These are phyloP conservation scores for Priceomyces melissophilus DNA, from an alignment of 805 yeast species.

Conservation along the genomic window DNA sequence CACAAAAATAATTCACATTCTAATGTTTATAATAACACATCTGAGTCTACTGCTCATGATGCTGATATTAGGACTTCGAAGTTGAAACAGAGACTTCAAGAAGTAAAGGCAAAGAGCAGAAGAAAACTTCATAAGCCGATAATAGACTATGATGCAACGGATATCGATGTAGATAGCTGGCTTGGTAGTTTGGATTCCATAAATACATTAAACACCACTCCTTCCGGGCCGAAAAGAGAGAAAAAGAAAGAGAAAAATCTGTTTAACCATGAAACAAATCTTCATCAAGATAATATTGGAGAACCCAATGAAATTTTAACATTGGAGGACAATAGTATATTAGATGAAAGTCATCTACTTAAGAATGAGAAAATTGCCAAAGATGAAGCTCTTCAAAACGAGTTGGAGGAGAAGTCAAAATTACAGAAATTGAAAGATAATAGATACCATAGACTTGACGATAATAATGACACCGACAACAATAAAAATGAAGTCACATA, in stretches of 20 bases:
- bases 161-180: slow-evolving; percentile 40
- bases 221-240: background rate
- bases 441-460: background rate
- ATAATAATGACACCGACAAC: background rate
- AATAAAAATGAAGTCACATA: background rate
- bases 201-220: background rate
- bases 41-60: slow-evolving; percentile 12
- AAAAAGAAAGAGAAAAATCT: slow-evolving; percentile 1
- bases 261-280: slow-evolving; percentile 6
- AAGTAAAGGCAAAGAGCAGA: slow-evolving; percentile 18
- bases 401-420: slow-evolving; percentile 23
- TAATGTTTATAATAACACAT: slow-evolving; percentile 10
- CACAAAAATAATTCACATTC: background rate
- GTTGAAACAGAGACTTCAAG: slow-evolving; percentile 12
- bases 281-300: slow-evolving; percentile 4
- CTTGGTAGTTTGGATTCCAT: slow-evolving; percentile 23
- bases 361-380: slow-evolving; percentile 33
- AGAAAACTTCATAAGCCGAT: slow-evolving; percentile 21
- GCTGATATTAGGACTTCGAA: slow-evolving; percentile 12
- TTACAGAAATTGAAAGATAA: slow-evolving; percentile 18
- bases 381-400: slow-evolving; percentile 25
- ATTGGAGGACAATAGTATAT: slow-evolving; percentile 46
- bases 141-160: slow-evolving; percentile 22
- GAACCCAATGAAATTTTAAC: slow-evolving; percentile 51
- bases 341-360: slow-evolving; percentile 29